Base-by-base conservation (phyloP, 2,329 filamentous ascomycete species). In the Pseudocercospora fijiensis region DNA sequence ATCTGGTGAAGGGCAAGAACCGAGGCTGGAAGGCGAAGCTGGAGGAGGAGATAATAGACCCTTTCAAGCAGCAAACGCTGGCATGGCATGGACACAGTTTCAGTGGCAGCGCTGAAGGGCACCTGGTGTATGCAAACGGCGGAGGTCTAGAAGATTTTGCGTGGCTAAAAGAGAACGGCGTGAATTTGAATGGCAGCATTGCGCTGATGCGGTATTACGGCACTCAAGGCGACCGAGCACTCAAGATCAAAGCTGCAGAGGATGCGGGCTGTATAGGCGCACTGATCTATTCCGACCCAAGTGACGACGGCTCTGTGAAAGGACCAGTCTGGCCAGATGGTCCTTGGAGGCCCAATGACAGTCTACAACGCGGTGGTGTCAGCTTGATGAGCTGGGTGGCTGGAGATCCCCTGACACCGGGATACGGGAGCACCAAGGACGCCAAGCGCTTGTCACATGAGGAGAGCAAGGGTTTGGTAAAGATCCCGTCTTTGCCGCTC, bases 221-320 rank as follows among this genome's bases (percentile, higher is more conserved):
- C 33, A 86, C 86, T 0, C 87, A 94, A 73, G 81, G 80, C 1
- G 90, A 96, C 74, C 82, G 85, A 5, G 90, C 86, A 1, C 79
- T 96, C 70, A 97, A 98, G 77, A 85, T 99, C 72, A 96, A 94
- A 78, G 90, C 91, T 9, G 95, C 95, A 0, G 91, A 97, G 77
- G 76, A 91, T 70, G 91, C 90, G 13, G 95, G 95, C 1, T 95
- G 92, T 67, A 87, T 84, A 1, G 95, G 94, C 13, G 96, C 92
- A 72, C 85, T 99, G 61, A 90, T 96, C 63, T 99, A 97, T 80
- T 96, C 89, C 58, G 95, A 98, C 74, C 94, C 94, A 0, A 83
- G 84, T 1, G 90, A 97, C 57, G 90, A 96, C 74, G 92, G 92
- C 1, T 64, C 63, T 6, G 64, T 60, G 22, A 85, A 86, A 69